These are phyloP conservation scores for Xylaria hypoxylon DNA, from an alignment of 2,329 filamentous ascomycete species.

Conservation along the genomic window DNA sequence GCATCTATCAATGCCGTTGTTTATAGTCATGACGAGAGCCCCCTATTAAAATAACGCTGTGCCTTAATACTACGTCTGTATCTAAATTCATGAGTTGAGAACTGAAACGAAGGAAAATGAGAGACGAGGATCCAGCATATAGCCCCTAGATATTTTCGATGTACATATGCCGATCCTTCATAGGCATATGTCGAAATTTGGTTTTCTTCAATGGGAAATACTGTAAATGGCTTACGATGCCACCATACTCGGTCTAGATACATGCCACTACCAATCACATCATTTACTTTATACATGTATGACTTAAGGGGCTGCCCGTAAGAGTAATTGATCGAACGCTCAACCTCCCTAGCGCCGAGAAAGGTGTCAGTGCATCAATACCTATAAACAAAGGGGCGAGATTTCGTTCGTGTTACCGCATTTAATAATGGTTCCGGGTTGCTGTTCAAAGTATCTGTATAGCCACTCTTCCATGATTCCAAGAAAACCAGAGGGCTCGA, in stretches of 20 bases:
- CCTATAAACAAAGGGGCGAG: too few relatives aligned
- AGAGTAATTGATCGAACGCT: too few relatives aligned
- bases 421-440: too few relatives aligned
- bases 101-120: not conserved
- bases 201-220: not conserved
- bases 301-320: not conserved
- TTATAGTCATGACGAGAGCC: too few relatives aligned
- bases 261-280: not conserved
- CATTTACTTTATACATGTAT: not conserved
- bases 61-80: not conserved
- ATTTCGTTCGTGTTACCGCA: too few relatives aligned
- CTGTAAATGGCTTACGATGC: not conserved
- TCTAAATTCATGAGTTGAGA: constrained; percentile 1
- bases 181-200: not conserved
- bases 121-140: constrained; percentile 9
- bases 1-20: too few relatives aligned
- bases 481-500: too few relatives aligned
- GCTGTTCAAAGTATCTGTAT: too few relatives aligned
- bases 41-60: not conserved
- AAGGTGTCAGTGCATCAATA: too few relatives aligned
- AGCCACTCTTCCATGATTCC: too few relatives aligned
- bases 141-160: constrained; percentile 4
- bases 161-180: constrained; percentile 13
- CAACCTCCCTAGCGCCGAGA: too few relatives aligned
- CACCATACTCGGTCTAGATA: not conserved